Conservation (phyloP, 139 green algal species). For the Chlorella sp. region DNA sequence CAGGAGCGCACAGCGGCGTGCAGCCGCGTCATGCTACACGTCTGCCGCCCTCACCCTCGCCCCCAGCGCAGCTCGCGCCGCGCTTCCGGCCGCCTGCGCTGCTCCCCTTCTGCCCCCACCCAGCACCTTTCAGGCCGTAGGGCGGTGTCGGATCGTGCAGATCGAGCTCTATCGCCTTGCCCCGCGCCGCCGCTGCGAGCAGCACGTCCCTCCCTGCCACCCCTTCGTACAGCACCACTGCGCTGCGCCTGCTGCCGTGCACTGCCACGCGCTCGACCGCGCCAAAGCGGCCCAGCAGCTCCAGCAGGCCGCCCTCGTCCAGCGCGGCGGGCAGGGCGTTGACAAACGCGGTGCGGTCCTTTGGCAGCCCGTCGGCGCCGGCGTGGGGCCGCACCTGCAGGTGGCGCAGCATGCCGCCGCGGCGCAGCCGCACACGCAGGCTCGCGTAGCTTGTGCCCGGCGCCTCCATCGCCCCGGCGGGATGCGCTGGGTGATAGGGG, state of each 20-base stretch:
- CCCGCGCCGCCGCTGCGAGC: conserved; percentile 27
- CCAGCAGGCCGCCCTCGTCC: conserved; percentile 37
- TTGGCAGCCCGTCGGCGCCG: conserved; percentile 7
- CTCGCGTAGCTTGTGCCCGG: conserved; percentile 13
- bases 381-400: conserved; percentile 35
- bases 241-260: conserved; percentile 58
- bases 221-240: conserved; percentile 56
- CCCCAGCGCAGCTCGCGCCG: not conserved
- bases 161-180: conserved; percentile 18
- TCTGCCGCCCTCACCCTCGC: not conserved
- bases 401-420: conserved; percentile 4
- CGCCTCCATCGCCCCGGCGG: not conserved
- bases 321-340: conserved; percentile 51
- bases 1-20: not conserved
- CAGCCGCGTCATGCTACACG: not conserved
- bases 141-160: conserved; percentile 20
- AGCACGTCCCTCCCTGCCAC: conserved; percentile 9
- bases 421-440: not conserved
- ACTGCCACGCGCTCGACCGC: conserved; percentile 54
- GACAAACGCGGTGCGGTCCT: conserved; percentile 50
- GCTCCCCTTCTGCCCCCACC: not conserved
- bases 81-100: not conserved
- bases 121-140: conserved; percentile 56
- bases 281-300: conserved; percentile 65
- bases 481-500: too few species aligned